Evolutionary conservation across 179 eudicot species (phyloP).

Genomic region (Spergularia azorica): DNA sequence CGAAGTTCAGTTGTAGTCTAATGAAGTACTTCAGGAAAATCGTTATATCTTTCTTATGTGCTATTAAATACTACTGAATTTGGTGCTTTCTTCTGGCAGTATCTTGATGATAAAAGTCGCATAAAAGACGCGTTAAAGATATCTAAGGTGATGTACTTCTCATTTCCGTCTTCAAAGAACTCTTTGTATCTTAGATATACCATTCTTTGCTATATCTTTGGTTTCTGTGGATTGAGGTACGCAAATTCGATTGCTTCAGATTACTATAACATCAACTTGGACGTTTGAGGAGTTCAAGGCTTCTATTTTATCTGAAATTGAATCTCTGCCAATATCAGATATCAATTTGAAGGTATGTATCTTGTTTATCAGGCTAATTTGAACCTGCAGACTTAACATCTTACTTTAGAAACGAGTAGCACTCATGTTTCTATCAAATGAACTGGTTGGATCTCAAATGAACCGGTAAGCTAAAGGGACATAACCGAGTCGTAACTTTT

Average conservation of each 20-base stretch:
- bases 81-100: slow-evolving; percentile 47
- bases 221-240: background rate
- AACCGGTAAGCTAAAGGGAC: background rate
- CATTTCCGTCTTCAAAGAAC: background rate
- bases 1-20: background rate
- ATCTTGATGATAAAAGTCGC: slow-evolving; percentile 80
- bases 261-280: slow-evolving; percentile 62
- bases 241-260: slow-evolving; percentile 39
- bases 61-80: slow-evolving; percentile 4
- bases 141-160: slow-evolving; percentile 55
- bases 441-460: background rate
- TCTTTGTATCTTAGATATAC: slow-evolving; percentile 3
- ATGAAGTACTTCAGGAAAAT: background rate
- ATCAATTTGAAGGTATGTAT: slow-evolving; percentile 70
- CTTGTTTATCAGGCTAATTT: background rate
- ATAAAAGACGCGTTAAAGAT: slow-evolving; percentile 73
- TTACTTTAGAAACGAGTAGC: background rate
- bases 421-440: background rate
- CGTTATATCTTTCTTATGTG: background rate
- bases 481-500: too few species aligned
- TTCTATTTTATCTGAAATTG: slow-evolving; percentile 48
- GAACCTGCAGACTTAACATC: background rate
- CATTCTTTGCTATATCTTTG: background rate
- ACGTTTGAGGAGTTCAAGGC: slow-evolving; percentile 74
- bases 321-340: slow-evolving; percentile 57